phyloP scores from a whole-genome alignment of 495 filamentous ascomycete genomes.

The Aspergillus heteromorphus region DNA sequence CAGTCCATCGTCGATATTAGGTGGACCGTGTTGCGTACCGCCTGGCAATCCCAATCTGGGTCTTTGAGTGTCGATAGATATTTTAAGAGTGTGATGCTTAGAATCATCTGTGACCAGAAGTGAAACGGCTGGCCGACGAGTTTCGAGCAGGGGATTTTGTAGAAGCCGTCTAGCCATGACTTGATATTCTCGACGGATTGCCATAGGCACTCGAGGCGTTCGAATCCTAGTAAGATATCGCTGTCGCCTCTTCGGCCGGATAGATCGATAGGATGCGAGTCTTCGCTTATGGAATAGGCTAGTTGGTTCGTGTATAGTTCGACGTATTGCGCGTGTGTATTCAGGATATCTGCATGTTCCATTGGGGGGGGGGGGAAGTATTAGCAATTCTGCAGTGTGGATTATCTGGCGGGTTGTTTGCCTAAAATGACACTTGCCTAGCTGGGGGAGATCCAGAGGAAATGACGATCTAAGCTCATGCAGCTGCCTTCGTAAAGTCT shows the following conservation, averaged over 20 bases:
- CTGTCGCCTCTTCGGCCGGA: conserved; percentile 6
- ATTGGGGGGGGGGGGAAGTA: conserved; percentile 1
- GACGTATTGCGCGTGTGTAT: conserved; percentile 28
- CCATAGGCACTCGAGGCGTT: conserved; percentile 33
- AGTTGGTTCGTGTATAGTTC: conserved; percentile 34
- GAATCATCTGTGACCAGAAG: conserved; percentile 35
- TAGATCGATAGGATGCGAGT: conserved; percentile 10
- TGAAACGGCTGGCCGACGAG: conserved; percentile 27
- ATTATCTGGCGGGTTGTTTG: neutral
- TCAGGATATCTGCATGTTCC: conserved; percentile 24
- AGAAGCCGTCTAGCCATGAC: conserved; percentile 29
- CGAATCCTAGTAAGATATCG: conserved; percentile 17
- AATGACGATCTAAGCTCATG: conserved; percentile 19
- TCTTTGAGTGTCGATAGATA: conserved; percentile 34
- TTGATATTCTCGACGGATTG: conserved; percentile 31
- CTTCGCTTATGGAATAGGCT: conserved; percentile 19
- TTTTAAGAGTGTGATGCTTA: conserved; percentile 30
- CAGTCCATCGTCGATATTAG: conserved; percentile 25
- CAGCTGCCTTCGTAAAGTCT: conserved; percentile 20
- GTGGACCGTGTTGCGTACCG: conserved; percentile 28
- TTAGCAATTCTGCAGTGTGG: neutral
- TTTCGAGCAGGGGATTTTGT: conserved; percentile 18
- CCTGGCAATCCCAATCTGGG: conserved; percentile 36
- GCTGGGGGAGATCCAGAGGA: conserved; percentile 7
- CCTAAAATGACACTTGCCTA: conserved; percentile 13